A percentile compares a stretch with the other conserved stretches of the same genome.
Evolutionary conservation across 1,139 yeast genomes (phyloP).

Genomic region (Yamadazyma spencermartinsiae): DNA sequence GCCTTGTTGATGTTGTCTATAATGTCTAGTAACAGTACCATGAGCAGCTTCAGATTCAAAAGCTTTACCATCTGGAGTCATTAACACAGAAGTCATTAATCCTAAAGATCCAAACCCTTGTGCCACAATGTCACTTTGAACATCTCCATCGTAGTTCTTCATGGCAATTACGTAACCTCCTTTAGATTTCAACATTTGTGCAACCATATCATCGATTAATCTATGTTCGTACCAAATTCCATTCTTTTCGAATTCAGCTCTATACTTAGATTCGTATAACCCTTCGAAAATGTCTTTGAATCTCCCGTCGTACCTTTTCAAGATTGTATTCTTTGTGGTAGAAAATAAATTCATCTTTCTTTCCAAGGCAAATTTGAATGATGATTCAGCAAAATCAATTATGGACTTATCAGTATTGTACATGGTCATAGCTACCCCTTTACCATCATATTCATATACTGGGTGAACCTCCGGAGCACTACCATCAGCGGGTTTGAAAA

Average conservation of each 20-base stretch:
- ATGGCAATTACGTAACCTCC: constrained; percentile 95
- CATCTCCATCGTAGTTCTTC: constrained; percentile 98
- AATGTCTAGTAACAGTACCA: constrained; percentile 96
- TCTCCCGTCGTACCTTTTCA: constrained; percentile 90
- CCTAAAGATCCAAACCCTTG: constrained; percentile 98
- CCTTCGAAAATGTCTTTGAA: constrained; percentile 91
- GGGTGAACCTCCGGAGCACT: constrained; percentile 52
- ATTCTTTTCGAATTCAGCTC: constrained; percentile 64
- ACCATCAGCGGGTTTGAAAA: constrained; percentile 77
- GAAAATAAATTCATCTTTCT: constrained; percentile 78
- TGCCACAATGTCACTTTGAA: constrained; percentile 94
- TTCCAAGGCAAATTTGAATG: constrained; percentile 83
- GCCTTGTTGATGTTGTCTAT: constrained; percentile 91
- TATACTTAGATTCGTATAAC: constrained; percentile 70
- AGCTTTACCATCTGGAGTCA: constrained; percentile 94
- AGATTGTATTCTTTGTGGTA: constrained; percentile 91
- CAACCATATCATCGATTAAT: constrained; percentile 96
- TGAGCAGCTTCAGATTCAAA: constrained; percentile 97
- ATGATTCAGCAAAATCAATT: constrained; percentile 85
- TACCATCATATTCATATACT: constrained; percentile 70
- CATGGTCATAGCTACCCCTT: constrained; percentile 92
- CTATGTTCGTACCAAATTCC: constrained; percentile 97
- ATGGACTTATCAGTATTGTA: constrained; percentile 93
- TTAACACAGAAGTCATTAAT: constrained; percentile 90
- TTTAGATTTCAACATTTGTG: constrained; percentile 93